Conservation (phyloP, 225 moss, liverwort and hornwort genomes). For the Sphagnum contortum region DNA sequence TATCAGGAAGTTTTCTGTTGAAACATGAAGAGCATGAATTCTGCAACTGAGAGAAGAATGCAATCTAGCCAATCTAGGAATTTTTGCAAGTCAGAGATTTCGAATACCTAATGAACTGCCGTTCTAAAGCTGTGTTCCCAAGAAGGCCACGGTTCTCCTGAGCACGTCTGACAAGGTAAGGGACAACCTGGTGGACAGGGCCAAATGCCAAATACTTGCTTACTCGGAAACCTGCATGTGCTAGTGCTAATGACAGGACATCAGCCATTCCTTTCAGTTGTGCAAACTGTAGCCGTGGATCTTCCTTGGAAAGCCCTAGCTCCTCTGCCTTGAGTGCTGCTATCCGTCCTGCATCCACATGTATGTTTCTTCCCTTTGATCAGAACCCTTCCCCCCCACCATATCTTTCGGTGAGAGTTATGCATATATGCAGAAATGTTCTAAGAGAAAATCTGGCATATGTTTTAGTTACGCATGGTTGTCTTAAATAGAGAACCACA, state of each 20-base stretch:
- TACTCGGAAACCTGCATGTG: conserved; percentile 70
- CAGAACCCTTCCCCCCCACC: too few relatives aligned
- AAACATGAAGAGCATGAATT: too few relatives aligned
- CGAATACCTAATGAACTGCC: conserved; percentile 50
- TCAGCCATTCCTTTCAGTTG: conserved; percentile 96
- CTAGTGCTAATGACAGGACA: conserved; percentile 67
- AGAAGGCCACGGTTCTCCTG: conserved; percentile 87
- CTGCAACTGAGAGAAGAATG: too few relatives aligned
- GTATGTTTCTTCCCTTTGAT: too few relatives aligned
- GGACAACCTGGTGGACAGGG: conserved; percentile 66
- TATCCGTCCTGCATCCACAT: conserved; percentile 37
- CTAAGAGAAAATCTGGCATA: too few relatives aligned
- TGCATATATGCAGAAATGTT: too few relatives aligned
- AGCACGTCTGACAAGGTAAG: conserved; percentile 79
- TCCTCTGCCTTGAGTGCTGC: conserved; percentile 56
- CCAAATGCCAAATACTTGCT: conserved; percentile 88
- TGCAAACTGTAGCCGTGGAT: conserved; percentile 70
- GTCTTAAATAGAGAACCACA: too few relatives aligned
- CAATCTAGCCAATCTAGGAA: too few relatives aligned
- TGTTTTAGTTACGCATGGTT: too few relatives aligned
- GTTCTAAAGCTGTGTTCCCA: conserved; percentile 48
- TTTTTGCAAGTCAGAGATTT: neutral
- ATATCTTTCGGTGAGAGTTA: too few relatives aligned
- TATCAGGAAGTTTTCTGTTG: too few relatives aligned
- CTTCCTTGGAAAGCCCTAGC: conserved; percentile 50